These are phyloP conservation scores for Laburnicola sp. DNA, from an alignment of 2,329 filamentous ascomycete species.

Conservation along the genomic window DNA sequence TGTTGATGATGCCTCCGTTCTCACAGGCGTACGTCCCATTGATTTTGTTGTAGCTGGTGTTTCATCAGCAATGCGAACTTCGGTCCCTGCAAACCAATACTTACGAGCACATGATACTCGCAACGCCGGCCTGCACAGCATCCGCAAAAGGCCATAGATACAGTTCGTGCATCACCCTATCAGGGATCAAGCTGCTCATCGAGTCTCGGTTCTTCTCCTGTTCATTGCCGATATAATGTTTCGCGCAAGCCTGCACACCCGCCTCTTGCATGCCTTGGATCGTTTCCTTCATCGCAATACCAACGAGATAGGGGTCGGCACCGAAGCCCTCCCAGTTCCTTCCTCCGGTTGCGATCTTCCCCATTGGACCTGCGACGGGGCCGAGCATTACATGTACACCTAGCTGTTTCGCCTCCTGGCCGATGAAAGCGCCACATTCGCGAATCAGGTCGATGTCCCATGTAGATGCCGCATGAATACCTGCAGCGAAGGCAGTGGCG, in stretches of 20 bases:
- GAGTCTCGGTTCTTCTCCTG: constrained; percentile 60
- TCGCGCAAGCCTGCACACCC: constrained; percentile 48
- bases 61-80: neutral
- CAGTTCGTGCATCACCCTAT: constrained; percentile 74
- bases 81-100: neutral
- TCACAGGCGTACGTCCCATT: constrained; percentile 57
- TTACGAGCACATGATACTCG: constrained; percentile 51
- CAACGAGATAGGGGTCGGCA: constrained; percentile 54
- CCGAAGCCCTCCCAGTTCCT: constrained; percentile 56
- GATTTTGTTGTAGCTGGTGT: constrained; percentile 43
- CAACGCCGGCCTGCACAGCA: constrained; percentile 67
- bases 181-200: constrained; percentile 64
- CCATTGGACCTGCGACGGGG: constrained; percentile 48
- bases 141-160: constrained; percentile 81
- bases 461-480: constrained; percentile 45
- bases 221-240: constrained; percentile 65
- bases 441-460: constrained; percentile 43
- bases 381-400: constrained; percentile 50
- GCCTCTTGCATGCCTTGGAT: constrained; percentile 51
- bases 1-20: constrained; percentile 54
- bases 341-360: constrained; percentile 46
- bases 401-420: constrained; percentile 47
- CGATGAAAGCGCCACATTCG: constrained; percentile 41
- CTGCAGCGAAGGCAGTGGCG: constrained; percentile 46
- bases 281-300: constrained; percentile 48